These are phyloP conservation scores for Suillus alpinus DNA, from an alignment of 768 basidiomycete genomes.

Conservation along the genomic window DNA sequence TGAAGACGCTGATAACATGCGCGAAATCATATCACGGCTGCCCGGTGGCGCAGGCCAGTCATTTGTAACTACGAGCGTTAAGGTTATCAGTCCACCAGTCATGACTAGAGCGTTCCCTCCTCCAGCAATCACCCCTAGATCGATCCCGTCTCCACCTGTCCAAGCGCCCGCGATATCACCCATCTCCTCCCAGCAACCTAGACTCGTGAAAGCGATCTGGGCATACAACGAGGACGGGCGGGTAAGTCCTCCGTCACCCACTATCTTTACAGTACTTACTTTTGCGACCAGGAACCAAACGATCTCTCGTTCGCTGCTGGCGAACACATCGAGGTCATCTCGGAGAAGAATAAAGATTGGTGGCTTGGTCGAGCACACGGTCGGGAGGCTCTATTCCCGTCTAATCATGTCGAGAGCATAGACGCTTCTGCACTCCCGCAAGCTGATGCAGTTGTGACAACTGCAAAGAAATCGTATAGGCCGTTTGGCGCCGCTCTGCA, in stretches of 20 bases:
- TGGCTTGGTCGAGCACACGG: constrained; percentile 72
- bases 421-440: constrained; percentile 10
- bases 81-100: constrained; percentile 1
- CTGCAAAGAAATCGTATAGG: constrained; percentile 23
- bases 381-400: constrained; percentile 73
- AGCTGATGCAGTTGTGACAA: not conserved
- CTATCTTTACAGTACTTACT: constrained; percentile 6
- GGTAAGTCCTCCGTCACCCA: constrained; percentile 29
- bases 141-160: constrained; percentile 12
- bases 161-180: not conserved
- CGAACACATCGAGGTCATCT: constrained; percentile 74
- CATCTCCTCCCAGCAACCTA: constrained; percentile 4
- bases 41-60: constrained; percentile 21
- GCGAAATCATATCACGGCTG: constrained; percentile 47
- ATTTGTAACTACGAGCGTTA: constrained; percentile 12
- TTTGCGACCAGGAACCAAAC: constrained; percentile 57
- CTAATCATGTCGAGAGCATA: constrained; percentile 68
- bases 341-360: constrained; percentile 85
- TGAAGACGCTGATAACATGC: constrained; percentile 41
- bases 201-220: constrained; percentile 51
- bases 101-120: constrained; percentile 5
- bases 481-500: constrained; percentile 39
- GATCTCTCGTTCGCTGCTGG: constrained; percentile 77
- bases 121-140: constrained; percentile 6
- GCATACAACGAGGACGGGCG: constrained; percentile 59